Base-by-base conservation (phyloP, 2,329 filamentous ascomycete genomes). In the Colletotrichum somersetense region DNA sequence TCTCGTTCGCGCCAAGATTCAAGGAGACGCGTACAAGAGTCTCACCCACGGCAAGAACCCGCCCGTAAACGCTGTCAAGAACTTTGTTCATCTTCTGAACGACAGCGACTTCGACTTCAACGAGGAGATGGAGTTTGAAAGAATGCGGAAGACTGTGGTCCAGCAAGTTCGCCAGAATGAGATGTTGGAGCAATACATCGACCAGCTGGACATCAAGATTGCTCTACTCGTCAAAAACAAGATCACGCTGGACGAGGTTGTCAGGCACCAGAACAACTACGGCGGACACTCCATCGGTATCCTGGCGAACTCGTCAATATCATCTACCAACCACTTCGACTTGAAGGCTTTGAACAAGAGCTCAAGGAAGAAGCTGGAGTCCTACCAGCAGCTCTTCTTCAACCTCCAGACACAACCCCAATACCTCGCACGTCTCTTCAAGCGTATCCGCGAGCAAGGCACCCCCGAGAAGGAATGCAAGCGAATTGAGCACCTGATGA, bases 41-140 rank as follows among this genome's bases (percentile, higher is more conserved):
- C 87, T 99, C 75, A 98, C 95, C 2, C 95, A 91, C 42, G 97
- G 96, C 73, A 98, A 97, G 84, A 98, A 98, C 79, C 96, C 96
- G 33, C 96, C 96, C 0, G 95, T 99, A 71, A 94, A 94, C 50
- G 97, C 97, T 0, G 94, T 99, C 79, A 98, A 98, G 85, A 97
- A 97, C 80, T 99, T 99, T 80, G 95, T 99, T 2, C 96, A 99
- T 81, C 87, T 99, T 48, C 90, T 99, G 69, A 99, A 98, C 78
- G 96, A 99, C 82, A 98, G 95, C 78, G 96, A 98, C 79, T 97
- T 99, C 77, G 96, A 99, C 80, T 99, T 99, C 82, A 97, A 99
- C 79, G 96, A 98, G 80, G 96, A 99, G 80, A 92, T 99, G 63
- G 96, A 99, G 80, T 98, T 98, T 76, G 96, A 99, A 81, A 90